These are phyloP conservation scores for Exserohilum rostratum DNA, from an alignment of 2,329 filamentous ascomycete species.

Conservation along the genomic window DNA sequence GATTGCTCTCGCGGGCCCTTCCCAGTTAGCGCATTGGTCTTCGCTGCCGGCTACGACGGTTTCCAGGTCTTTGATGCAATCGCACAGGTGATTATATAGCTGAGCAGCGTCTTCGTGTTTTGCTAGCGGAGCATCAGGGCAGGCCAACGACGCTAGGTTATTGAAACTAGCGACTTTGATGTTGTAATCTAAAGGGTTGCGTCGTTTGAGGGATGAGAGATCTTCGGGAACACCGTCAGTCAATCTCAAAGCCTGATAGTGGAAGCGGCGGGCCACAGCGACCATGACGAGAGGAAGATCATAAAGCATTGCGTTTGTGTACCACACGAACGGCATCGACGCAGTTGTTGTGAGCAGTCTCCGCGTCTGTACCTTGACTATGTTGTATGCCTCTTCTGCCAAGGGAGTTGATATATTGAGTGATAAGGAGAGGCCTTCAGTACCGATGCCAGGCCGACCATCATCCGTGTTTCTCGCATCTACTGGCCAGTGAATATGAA, in stretches of 20 bases:
- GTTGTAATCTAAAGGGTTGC: not conserved
- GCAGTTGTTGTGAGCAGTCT: not conserved
- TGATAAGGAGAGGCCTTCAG: not conserved
- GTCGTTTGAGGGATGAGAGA: not conserved
- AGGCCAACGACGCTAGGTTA: not conserved
- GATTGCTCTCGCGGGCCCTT: not conserved
- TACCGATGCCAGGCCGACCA: no score
- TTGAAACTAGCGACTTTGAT: not conserved
- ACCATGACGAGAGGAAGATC: not conserved
- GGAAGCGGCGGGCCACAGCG: not conserved
- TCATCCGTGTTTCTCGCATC: no score
- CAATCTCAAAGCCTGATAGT: not conserved
- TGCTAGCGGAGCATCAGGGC: not conserved
- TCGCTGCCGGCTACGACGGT: not conserved
- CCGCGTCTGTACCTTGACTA: not conserved
- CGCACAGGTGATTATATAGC: not conserved
- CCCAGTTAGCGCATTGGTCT: not conserved
- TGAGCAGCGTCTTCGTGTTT: not conserved
- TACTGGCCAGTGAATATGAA: no score
- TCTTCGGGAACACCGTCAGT: not conserved
- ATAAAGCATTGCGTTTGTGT: not conserved
- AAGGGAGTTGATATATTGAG: not conserved
- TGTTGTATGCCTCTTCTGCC: not conserved
- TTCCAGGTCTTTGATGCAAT: not conserved
- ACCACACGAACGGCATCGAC: constrained; percentile 1